Evolutionary conservation across 495 filamentous ascomycete genomes (phyloP), one percentile per base, ranked within the genome.

Genomic region (Neurospora sp.): DNA sequence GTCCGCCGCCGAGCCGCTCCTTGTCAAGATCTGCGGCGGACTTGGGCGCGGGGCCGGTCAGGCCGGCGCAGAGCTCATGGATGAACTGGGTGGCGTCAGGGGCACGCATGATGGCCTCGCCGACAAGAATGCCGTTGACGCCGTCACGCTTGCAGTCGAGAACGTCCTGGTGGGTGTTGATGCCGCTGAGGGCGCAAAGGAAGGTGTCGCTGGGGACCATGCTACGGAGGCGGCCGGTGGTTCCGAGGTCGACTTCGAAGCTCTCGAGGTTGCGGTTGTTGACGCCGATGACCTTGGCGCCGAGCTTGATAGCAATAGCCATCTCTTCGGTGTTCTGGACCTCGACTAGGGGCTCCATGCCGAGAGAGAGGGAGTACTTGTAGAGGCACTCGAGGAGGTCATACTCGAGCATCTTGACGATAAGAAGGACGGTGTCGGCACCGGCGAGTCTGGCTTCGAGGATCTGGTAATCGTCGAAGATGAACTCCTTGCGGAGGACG

Each of bases 381-480:
- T 97, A 98, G 22, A 99, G 85, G 68, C 89, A 85, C 72, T 87
- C 89, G 20, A 99, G 86, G n/a, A 91, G 85, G 40, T 87, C 88
- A 41, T 87, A 81, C 72, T 92, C 90, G 10, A 99, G 88, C 96
- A 99, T 98, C 85, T 99, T 99, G 10, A 99, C 96, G 73, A 99
- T 99, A 41, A 99, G 85, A 12, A 99, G 85, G 1, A 98, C 92
- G 0, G 95, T 98, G 80, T 99, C 96, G 38, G 96, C 96, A 61
- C 96, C 96, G 3, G 95, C 94, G 47, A 99, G 83, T 35, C 96
- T 87, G 8, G 96, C 96, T 81, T 99, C 96, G 39, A 99, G 84
- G 71, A 99, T 98, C 80, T 99, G 96, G 80, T 98, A 99, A 78
- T 98, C 93, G 20, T 98, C 94, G 77, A 99, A 98, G 53, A 99